A percentile compares a stretch with the other conserved stretches of the same genome.
Evolutionary conservation across 768 basidiomycete genomes (phyloP).

Genomic region (Tylopilus sp.): DNA sequence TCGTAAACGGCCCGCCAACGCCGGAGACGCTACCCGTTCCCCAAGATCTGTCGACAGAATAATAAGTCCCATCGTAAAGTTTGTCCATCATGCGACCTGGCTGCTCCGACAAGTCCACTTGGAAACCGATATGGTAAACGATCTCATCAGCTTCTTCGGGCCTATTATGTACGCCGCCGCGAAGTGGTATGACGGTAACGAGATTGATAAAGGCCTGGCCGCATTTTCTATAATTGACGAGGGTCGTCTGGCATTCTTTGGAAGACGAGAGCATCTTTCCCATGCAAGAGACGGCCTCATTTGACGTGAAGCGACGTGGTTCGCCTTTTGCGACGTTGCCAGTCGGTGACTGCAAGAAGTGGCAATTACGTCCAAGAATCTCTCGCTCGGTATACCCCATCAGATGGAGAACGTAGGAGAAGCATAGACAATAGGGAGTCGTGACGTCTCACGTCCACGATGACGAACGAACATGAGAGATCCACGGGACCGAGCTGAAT

Average conservation of each 20-base stretch:
- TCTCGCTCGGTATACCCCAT: slow-evolving; percentile 75
- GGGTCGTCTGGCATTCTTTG: slow-evolving; percentile 84
- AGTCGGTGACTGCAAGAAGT: slow-evolving; percentile 81
- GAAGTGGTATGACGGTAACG: slow-evolving; percentile 85
- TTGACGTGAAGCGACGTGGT: slow-evolving; percentile 57
- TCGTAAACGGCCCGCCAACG: not conserved
- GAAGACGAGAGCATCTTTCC: slow-evolving; percentile 61
- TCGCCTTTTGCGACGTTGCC: slow-evolving; percentile 51
- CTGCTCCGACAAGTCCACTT: slow-evolving; percentile 88
- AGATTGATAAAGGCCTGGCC: slow-evolving; percentile 89
- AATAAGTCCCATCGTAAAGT: slow-evolving; percentile 71
- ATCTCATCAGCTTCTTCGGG: slow-evolving; percentile 64
- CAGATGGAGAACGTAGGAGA: slow-evolving; percentile 19
- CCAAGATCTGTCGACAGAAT: slow-evolving; percentile 46
- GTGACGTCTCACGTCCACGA: slow-evolving; percentile 76
- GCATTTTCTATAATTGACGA: slow-evolving; percentile 87
- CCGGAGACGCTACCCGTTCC: not conserved
- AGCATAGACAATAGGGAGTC: slow-evolving; percentile 63
- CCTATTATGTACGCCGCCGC: slow-evolving; percentile 49
- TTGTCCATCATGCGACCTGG: slow-evolving; percentile 80
- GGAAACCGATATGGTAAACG: slow-evolving; percentile 91
- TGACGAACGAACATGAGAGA: slow-evolving; percentile 86
- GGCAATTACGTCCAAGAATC: slow-evolving; percentile 86
- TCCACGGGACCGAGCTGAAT: slow-evolving; percentile 89
- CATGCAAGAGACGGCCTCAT: slow-evolving; percentile 63